Conservation (phyloP, 78 protist genomes). For the Cavenderia fasciculata region DNA sequence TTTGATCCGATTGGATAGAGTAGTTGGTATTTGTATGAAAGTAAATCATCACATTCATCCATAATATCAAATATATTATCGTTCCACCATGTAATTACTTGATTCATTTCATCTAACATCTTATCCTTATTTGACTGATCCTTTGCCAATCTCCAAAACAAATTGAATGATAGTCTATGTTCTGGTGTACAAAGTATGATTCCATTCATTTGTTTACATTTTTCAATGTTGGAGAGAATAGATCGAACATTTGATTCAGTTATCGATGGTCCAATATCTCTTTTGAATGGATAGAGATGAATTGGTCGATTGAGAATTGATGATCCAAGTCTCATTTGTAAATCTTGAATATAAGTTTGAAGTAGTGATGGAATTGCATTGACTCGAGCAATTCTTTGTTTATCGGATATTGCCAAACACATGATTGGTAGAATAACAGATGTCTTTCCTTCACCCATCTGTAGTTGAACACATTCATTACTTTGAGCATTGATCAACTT, state of each 20-base stretch:
- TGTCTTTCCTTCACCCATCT: slow-evolving; percentile 24
- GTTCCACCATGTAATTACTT: background rate
- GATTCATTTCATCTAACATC: background rate
- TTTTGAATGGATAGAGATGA: slow-evolving; percentile 7
- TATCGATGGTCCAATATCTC: background rate
- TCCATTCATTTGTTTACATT: background rate
- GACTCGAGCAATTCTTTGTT: background rate
- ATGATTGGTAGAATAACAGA: background rate
- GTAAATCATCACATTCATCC: slow-evolving; percentile 37
- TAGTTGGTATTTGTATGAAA: background rate
- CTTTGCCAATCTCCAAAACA: background rate
- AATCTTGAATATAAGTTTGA: background rate
- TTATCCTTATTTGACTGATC: too few relatives aligned
- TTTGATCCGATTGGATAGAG: background rate
- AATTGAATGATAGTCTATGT: background rate
- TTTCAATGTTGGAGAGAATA: background rate
- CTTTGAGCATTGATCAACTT: background rate
- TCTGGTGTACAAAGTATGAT: background rate
- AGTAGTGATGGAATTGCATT: slow-evolving; percentile 2
- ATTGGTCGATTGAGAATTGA: background rate
- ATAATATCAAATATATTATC: background rate
- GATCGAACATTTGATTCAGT: too few relatives aligned
- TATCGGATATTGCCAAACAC: background rate
- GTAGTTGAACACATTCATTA: background rate
- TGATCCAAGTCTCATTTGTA: background rate